phyloP scores from a whole-genome alignment of 257 asterid species.

The Solanum chaucha region DNA sequence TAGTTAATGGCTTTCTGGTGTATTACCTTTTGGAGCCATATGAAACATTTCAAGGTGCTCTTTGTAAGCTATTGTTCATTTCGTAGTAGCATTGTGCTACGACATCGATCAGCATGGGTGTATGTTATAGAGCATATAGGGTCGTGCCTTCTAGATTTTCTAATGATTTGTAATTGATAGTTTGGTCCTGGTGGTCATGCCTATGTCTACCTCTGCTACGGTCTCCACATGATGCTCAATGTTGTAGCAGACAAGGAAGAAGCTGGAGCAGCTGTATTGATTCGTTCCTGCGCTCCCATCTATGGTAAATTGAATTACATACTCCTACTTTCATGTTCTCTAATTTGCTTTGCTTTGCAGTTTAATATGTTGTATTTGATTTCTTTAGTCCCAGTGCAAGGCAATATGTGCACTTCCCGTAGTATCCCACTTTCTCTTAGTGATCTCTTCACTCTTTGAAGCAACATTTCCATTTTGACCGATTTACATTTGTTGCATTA shows the following conservation, averaged over 20 bases:
- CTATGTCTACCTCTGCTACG: constrained; percentile 84
- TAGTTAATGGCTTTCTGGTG: not conserved
- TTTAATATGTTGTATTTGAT: not conserved
- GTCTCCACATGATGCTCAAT: constrained; percentile 85
- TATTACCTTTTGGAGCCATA: not conserved
- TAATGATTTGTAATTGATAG: constrained; percentile 17
- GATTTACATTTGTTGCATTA: not conserved
- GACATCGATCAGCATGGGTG: not conserved
- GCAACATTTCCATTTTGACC: not conserved
- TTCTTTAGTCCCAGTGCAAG: not conserved
- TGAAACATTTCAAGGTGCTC: not conserved
- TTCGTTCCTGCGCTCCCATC: constrained; percentile 90
- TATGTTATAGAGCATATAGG: not conserved
- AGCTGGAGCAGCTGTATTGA: constrained; percentile 74
- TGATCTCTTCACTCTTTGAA: not conserved
- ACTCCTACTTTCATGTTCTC: not conserved
- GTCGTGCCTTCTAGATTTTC: not conserved
- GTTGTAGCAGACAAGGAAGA: constrained; percentile 92
- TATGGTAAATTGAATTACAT: constrained; percentile 30
- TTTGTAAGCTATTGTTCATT: not conserved
- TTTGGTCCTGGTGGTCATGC: constrained; percentile 96
- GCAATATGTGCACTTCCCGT: not conserved
- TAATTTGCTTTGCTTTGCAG: not conserved
- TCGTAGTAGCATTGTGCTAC: not conserved
- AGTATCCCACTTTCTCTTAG: not conserved